Evolutionary conservation across 1,284 basidiomycete species (phyloP), one percentile per base, ranked within the genome.

Genomic region (Cryptococcus sp.): DNA sequence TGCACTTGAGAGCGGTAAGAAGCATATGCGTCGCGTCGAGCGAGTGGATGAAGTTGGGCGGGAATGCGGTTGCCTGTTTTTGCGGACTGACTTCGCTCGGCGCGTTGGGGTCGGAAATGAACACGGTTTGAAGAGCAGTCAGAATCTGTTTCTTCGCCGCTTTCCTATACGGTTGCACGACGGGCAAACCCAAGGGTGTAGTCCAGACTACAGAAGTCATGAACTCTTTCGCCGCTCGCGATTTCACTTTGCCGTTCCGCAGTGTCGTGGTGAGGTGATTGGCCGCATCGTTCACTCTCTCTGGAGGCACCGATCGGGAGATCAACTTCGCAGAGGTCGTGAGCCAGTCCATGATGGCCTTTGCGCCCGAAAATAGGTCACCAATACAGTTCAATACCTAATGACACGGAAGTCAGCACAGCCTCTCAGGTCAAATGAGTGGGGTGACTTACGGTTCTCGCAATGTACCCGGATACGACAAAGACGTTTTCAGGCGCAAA

Each of bases 11-110:
- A n/a, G 95, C 94, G 1, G 94, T 98, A 65, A 98, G 80, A 84
- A 98, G 89, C 94, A 99, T 98, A 80, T 99, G 96, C 1, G 95
- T 97, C 3, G 96, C 96, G 76, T 99, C 96, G 50, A 99, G 83
- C 70, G 90, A 93, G 78, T 99, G 96, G 58, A 99, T 92, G 74
- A 95, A 99, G 82, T 99, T 99, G 42, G 95, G 96, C 13, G 95
- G 95, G 86, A 99, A 99, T 2, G 95, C 96, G 2, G 91, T 87
- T 0, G 93, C 89, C 77, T 99, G 95, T 78, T 96, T 96, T 61
- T 82, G 70, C 0, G 91, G 80, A 67, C 93, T 90, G 41, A 98
- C 94, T 78, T 90, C 85, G 38, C 88, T 82, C 15, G 88, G 87
- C 0, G 84, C 79, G 65, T 89, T 87, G 0, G 94, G 93, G 77